A percentile compares a stretch with the other conserved stretches of the same genome.
Evolutionary conservation across 208 protist species (phyloP).

Genomic region (Polymyxa betae): DNA sequence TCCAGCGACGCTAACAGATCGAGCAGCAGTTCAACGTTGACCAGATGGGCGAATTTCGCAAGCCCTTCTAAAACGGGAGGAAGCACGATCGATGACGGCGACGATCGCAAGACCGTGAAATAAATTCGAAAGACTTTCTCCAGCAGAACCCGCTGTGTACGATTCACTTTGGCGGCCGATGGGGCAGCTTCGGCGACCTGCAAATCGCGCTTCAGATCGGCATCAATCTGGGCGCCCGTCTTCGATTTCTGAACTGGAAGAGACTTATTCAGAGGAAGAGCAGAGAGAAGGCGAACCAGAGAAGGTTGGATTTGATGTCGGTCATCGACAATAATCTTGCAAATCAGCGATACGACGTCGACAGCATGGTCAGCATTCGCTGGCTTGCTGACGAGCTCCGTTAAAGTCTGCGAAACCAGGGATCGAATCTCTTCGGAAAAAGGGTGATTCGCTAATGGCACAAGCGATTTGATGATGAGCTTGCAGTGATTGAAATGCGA

Average conservation of each 20-base stretch:
- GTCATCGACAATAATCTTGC: neutral
- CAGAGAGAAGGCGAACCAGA: neutral
- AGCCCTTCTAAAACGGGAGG: slow-evolving; percentile 41
- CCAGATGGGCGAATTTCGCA: slow-evolving; percentile 29
- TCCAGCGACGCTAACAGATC: slow-evolving; percentile 7
- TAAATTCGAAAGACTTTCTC: neutral
- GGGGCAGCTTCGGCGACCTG: neutral
- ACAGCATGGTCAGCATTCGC: neutral
- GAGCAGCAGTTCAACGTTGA: slow-evolving; percentile 38
- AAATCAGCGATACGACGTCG: neutral
- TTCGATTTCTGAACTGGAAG: neutral
- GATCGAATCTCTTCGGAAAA: neutral
- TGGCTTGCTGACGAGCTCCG: neutral
- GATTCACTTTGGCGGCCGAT: neutral
- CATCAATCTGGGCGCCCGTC: too few relatives aligned
- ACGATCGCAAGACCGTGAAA: neutral
- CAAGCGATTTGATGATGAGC: neutral
- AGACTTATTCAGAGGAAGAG: neutral
- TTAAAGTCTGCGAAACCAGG: neutral
- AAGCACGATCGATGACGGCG: neutral
- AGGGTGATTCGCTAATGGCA: neutral
- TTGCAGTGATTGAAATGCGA: neutral
- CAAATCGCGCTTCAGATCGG: neutral
- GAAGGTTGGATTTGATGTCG: neutral
- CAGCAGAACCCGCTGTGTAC: slow-evolving; percentile 18